Evolutionary conservation across 257 asterid genomes (phyloP).

Genomic region (Solanum chaucha): DNA sequence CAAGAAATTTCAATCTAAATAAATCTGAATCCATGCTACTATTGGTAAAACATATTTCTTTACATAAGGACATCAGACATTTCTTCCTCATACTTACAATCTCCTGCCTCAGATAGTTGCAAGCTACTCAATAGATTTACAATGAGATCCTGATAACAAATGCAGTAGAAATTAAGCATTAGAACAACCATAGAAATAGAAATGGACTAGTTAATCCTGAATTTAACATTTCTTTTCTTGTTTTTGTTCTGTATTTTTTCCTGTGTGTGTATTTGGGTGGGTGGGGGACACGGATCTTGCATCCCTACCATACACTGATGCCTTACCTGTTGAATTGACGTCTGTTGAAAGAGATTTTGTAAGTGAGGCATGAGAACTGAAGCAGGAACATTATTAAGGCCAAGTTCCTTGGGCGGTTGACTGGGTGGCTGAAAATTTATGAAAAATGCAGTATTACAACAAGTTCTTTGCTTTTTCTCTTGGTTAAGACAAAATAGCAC

Average conservation of each 20-base stretch:
- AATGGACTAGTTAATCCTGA: background rate
- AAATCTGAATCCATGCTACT: background rate
- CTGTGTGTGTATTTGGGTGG: background rate
- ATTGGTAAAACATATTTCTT: background rate
- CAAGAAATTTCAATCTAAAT: background rate
- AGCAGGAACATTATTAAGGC: conserved; percentile 49
- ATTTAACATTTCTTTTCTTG: background rate
- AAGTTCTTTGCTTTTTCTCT: background rate
- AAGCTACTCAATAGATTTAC: conserved; percentile 66
- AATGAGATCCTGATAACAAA: conserved; percentile 63
- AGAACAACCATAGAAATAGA: background rate
- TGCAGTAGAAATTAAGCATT: background rate
- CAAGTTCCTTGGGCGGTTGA: conserved; percentile 49
- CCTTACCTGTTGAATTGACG: conserved; percentile 77
- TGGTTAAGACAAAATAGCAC: background rate
- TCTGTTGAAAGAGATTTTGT: conserved; percentile 92
- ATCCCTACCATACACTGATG: background rate
- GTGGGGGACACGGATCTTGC: background rate
- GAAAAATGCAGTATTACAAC: background rate
- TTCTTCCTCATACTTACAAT: conserved; percentile 36
- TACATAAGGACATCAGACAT: background rate
- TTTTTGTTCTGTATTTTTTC: background rate
- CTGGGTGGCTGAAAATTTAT: conserved; percentile 53
- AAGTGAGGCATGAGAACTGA: conserved; percentile 90
- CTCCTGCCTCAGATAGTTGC: conserved; percentile 63